Base-by-base conservation (phyloP, 768 basidiomycete species). In the Neoboletus brunneissimus region DNA sequence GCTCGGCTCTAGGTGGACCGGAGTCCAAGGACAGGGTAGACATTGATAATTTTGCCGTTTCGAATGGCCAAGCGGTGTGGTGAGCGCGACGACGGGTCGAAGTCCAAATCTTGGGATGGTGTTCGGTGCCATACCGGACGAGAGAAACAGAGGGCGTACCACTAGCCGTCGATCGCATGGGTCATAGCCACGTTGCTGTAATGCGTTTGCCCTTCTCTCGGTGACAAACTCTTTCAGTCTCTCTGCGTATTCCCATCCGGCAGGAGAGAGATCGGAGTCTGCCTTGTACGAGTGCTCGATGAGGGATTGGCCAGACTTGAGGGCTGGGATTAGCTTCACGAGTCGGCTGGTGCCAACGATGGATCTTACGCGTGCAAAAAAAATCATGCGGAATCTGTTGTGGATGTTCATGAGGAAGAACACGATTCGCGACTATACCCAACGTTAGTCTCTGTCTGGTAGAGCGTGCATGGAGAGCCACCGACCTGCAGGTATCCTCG, bases 351-450 rank as follows among this genome's bases (percentile, higher is more conserved):
- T 48, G 45, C 25, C 13, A 46, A 22, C 40, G 53, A 51, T 20
- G 38, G 9, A 5, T 35, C 90, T 58, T 67, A 97, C 95, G 40
- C 96, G 78, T 5, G 96, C 96, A 74, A 99, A 98, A 72, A 95
- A 98, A 60, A 99, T 99, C 46, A 88, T 94, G 22, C 96, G 81
- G 68, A 87, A 90, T 59, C 82, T 81, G 66, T 94, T 98, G 74
- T 99, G 96, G 47, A 99, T 98, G 71, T 99, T 99, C 97, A 98
- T 98, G 44, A 99, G 79, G 80, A 97, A 98, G 80, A 98, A 99
- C 25, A 98, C 91, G 56, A 98, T 94, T 57, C 96, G 79, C 2
- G 93, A 93, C 87, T 98, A 73, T 16, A 64, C 48, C 38, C 1
- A 51, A 41, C 47, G 50, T 62, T 8, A 63, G 56, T 44, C 34